A percentile compares a stretch with the other conserved stretches of the same genome.
Conservation (phyloP, 441 rosid species). For the Eugenia klotzschiana region DNA sequence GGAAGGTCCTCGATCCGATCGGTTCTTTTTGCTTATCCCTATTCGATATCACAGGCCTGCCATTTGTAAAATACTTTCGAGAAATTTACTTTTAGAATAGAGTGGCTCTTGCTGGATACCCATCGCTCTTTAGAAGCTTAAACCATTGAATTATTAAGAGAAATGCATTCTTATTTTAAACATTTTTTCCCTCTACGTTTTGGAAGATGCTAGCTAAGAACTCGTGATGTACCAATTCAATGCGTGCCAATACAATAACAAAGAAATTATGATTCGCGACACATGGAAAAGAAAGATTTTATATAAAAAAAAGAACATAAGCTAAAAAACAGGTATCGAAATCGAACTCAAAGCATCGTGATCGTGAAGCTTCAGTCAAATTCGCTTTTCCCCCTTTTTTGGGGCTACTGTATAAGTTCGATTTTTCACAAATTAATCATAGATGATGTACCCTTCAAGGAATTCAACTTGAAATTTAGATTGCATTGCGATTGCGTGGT, state of each 20-base stretch:
- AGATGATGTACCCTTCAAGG: background rate
- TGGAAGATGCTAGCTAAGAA: background rate
- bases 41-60: background rate
- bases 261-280: too few relatives aligned
- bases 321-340: background rate
- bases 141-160: background rate
- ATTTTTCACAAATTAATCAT: accelerated
- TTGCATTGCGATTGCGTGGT: too few relatives aligned
- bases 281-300: background rate
- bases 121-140: background rate
- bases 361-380: background rate
- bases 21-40: too few relatives aligned
- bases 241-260: background rate
- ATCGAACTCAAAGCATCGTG: background rate
- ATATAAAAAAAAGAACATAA: background rate
- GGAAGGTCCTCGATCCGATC: too few relatives aligned
- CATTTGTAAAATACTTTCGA: background rate
- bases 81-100: background rate
- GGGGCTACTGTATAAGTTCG: background rate
- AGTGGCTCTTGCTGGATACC: background rate
- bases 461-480: background rate
- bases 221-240: background rate
- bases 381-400: background rate
- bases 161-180: background rate
- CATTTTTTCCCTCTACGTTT: background rate